Conservation (phyloP, 192 early-diverging fungal species). For the Diversispora epigaea region DNA sequence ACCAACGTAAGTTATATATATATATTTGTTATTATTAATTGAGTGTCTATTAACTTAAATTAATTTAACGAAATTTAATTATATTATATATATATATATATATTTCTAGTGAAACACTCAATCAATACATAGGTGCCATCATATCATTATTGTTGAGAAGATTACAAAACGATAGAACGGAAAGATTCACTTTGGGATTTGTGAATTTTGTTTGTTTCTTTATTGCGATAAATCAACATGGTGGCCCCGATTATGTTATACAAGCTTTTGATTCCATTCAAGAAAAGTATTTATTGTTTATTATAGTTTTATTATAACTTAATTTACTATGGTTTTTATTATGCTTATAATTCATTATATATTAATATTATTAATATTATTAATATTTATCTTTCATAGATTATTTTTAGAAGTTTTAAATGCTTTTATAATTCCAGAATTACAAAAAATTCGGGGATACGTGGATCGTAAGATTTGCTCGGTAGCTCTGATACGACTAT, state of each 20-base stretch:
- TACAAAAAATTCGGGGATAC: constrained; percentile 53
- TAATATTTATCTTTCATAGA: constrained; percentile 40
- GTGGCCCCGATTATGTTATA: constrained; percentile 60
- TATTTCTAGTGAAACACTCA: constrained; percentile 41
- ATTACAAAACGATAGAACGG: constrained; percentile 58
- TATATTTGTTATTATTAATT: constrained; percentile 42
- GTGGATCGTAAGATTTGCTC: constrained; percentile 64
- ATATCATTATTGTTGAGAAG: constrained; percentile 47
- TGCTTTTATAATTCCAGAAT: constrained; percentile 64
- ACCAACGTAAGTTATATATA: constrained; percentile 65
- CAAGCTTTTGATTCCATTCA: constrained; percentile 59
- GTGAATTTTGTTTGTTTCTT: constrained; percentile 66
- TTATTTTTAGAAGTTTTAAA: constrained; percentile 67
- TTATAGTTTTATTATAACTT: not conserved
- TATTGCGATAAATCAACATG: constrained; percentile 62
- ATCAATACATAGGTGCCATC: constrained; percentile 51
- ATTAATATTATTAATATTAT: constrained; percentile 34
- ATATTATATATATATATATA: constrained; percentile 35
- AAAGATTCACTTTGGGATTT: constrained; percentile 65
- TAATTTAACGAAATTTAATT: constrained; percentile 29
- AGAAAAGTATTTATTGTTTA: constrained; percentile 42
- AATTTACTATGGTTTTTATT: not conserved
- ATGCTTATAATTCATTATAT: constrained; percentile 33
- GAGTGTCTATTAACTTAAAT: constrained; percentile 38
- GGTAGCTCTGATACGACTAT: constrained; percentile 63